phyloP scores from a whole-genome alignment of 2,329 filamentous ascomycete species.

The Colletotrichum acutatum region DNA sequence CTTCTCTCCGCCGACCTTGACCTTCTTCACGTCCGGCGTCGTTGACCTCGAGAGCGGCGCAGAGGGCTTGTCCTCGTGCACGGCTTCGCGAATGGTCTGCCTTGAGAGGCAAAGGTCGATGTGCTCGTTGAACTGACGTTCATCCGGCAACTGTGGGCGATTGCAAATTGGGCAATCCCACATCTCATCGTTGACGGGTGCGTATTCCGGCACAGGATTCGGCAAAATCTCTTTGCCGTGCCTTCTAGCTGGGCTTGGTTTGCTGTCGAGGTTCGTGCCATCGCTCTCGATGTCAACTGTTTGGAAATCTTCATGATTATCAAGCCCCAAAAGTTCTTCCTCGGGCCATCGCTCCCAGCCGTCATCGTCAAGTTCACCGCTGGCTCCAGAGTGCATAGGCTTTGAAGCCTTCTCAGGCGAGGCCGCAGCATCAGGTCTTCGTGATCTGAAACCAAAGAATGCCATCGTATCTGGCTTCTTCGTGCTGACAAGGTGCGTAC shows the following conservation, averaged over 20 bases:
- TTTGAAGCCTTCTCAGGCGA: conserved; percentile 36
- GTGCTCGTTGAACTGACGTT: conserved; percentile 86
- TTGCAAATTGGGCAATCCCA: conserved; percentile 93
- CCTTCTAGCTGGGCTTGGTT: conserved; percentile 41
- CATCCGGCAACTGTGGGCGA: conserved; percentile 79
- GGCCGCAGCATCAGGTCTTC: conserved; percentile 29
- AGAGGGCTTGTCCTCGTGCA: conserved; percentile 63
- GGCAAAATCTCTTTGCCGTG: conserved; percentile 65
- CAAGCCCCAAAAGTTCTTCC: conserved; percentile 61
- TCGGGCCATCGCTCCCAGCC: conserved; percentile 78
- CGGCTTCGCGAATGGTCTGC: conserved; percentile 85
- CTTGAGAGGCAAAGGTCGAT: conserved; percentile 92
- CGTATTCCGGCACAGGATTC: conserved; percentile 50
- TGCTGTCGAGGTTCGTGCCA: conserved; percentile 68
- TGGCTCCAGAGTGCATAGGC: conserved; percentile 49
- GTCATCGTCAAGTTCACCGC: conserved; percentile 49
- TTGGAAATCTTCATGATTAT: conserved; percentile 30
- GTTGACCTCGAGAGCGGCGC: conserved; percentile 31
- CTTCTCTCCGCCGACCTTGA: conserved; percentile 45
- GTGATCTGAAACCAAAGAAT: conserved; percentile 78
- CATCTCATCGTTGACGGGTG: conserved; percentile 56
- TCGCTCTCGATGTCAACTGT: conserved; percentile 57
- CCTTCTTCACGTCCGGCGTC: conserved; percentile 51
- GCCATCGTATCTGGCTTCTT: conserved; percentile 81
- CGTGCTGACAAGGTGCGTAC: conserved; percentile 86